Evolutionary conservation across 495 filamentous ascomycete species (phyloP), one percentile per base, ranked within the genome.

Genomic region (Talaromyces liani): DNA sequence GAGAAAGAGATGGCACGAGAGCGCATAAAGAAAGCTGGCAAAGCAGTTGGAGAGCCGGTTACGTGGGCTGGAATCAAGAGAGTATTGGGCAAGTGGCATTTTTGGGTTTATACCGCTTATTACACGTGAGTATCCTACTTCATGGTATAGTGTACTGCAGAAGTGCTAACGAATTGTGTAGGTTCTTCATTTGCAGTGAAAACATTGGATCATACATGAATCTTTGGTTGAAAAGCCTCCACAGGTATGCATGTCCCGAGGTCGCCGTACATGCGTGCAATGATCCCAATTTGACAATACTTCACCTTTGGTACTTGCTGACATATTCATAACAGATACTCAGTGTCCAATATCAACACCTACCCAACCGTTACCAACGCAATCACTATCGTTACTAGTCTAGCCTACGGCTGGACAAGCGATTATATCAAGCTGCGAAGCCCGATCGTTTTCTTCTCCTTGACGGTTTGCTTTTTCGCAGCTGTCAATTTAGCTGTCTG

Each of bases 181-280:
- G 33, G 22, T 59, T 59, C 34, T 59, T 59, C 31, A 59, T 59
- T 24, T 59, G 57, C 18, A 59, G 57, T 36, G 57, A 59, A 22
- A 59, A 59, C 10, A 59, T 59, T 41, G 57, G 57, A 59, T 10
- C 57, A n/a, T 59, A 59, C 33, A 59, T 59, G 57, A 59, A 59
- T 39, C 31, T 59, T 22, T 59, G 57, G 57, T n/a, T 59, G 14
- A 59, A 33, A 22, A 59, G 33, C 20, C 57, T 59, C 27, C 16
- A 59, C 31, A 59, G n/a, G 57, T 59, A 22, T n/a, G 33, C 22
- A 24, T 24, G 22, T 24, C 22, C 22, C 22, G 22, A 24, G 22
- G 22, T 24, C 22, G 22, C 22, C 22, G 1, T 24, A 24, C 22
- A 24, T 24, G 22, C 22, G 2, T 24, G 22, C 22, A 24, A 24